Conservation (phyloP, 495 filamentous ascomycete genomes). For the Tirmania nivea region DNA sequence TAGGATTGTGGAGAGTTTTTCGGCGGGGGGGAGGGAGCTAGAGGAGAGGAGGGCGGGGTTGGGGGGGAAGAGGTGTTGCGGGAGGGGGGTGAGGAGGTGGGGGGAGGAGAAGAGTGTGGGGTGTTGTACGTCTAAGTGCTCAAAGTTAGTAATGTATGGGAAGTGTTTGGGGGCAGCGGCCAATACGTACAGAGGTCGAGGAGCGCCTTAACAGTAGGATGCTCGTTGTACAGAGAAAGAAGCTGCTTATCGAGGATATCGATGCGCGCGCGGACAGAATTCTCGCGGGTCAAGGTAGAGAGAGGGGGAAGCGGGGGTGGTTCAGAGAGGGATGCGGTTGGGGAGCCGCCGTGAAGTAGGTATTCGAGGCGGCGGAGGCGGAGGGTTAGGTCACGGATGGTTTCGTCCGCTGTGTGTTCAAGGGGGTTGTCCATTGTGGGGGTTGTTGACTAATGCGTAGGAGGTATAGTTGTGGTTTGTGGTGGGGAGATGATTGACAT, state of each 20-base stretch:
- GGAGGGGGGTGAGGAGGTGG: background rate
- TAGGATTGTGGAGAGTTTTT: constrained; percentile 46
- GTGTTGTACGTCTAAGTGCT: background rate
- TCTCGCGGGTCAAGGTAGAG: background rate
- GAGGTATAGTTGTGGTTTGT: too few species aligned
- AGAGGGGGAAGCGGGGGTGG: background rate
- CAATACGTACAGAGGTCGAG: constrained; percentile 7
- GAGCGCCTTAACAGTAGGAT: constrained; percentile 9
- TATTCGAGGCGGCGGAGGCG: background rate
- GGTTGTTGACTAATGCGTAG: background rate
- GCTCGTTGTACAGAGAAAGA: constrained; percentile 4
- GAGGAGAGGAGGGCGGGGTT: constrained; percentile 17
- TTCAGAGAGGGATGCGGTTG: background rate
- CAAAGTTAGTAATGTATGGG: too few species aligned
- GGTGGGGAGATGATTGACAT: too few species aligned
- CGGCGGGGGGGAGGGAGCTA: constrained; percentile 22
- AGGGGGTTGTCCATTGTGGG: background rate
- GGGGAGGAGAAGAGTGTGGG: background rate
- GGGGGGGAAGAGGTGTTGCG: constrained; percentile 10
- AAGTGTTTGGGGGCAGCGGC: background rate
- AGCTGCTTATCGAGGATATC: constrained; percentile 2
- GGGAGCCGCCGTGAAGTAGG: background rate
- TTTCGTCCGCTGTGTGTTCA: background rate
- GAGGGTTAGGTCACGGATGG: background rate
- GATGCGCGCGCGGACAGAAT: background rate